Evolutionary conservation across 2,329 filamentous ascomycete species (phyloP).

Genomic region (Paracoccidioides lutzii): DNA sequence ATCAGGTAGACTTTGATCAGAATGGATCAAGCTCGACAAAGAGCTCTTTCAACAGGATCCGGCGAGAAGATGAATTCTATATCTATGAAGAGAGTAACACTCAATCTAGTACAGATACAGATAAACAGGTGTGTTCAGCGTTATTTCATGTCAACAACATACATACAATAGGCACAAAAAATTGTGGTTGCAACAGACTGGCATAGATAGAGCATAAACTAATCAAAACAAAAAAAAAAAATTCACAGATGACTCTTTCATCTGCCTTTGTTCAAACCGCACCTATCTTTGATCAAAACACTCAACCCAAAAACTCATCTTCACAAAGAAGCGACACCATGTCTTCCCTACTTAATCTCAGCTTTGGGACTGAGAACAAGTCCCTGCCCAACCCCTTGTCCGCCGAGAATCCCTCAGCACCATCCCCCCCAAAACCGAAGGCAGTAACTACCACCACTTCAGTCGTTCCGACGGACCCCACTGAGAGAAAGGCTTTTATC

Average conservation of each 20-base stretch:
- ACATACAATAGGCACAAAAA: too few relatives aligned
- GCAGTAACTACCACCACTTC: slow-evolving; percentile 8
- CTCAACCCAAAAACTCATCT: neutral
- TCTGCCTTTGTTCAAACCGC: neutral
- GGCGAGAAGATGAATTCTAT: slow-evolving; percentile 11
- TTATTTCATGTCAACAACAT: too few relatives aligned
- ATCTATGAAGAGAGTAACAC: slow-evolving; percentile 13
- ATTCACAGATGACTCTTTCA: neutral
- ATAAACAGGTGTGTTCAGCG: slow-evolving; percentile 11
- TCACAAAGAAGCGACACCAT: slow-evolving; percentile 7
- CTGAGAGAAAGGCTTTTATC: slow-evolving; percentile 28
- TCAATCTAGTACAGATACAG: slow-evolving; percentile 9
- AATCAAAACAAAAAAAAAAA: too few relatives aligned
- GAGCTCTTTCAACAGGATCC: slow-evolving; percentile 12
- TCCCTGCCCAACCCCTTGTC: slow-evolving; percentile 7
- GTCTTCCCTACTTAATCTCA: slow-evolving; percentile 12
- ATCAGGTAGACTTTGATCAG: slow-evolving; percentile 23
- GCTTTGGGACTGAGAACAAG: slow-evolving; percentile 12
- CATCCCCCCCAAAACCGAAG: slow-evolving; percentile 1
- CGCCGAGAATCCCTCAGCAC: slow-evolving; percentile 12
- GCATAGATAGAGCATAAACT: neutral
- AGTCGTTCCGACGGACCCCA: slow-evolving; percentile 22
- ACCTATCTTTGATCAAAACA: neutral
- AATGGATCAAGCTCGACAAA: slow-evolving; percentile 10
- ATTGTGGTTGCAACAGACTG: too few relatives aligned